Evolutionary conservation across 345 rosid genomes (phyloP).

Genomic region (Cardamine chenopodiifolia): DNA sequence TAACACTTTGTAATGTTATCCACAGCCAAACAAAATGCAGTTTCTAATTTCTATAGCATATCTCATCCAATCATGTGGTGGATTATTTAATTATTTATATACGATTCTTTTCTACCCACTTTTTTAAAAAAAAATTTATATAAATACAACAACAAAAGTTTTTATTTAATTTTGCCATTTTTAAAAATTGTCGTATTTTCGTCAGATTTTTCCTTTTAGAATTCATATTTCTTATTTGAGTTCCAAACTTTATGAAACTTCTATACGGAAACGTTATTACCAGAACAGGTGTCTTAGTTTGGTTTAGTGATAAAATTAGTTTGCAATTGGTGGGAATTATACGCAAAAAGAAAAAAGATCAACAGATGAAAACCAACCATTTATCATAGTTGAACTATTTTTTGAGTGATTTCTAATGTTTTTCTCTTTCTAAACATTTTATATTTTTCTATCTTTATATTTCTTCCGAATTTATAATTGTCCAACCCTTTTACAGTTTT

Average conservation of each 20-base stretch:
- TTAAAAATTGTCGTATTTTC: not conserved
- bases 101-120: not conserved
- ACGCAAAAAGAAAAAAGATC: too few relatives aligned
- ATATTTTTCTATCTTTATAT: too few relatives aligned
- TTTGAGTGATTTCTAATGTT: too few relatives aligned
- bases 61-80: not conserved
- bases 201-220: not conserved
- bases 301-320: too few relatives aligned
- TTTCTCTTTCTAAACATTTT: too few relatives aligned
- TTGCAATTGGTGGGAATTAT: too few relatives aligned
- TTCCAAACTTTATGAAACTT: not conserved
- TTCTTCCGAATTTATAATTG: too few relatives aligned
- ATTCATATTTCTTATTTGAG: not conserved
- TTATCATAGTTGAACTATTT: too few relatives aligned
- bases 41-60: not conserved
- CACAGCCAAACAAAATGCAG: not conserved
- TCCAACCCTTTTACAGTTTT: too few relatives aligned
- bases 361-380: too few relatives aligned
- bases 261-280: too few relatives aligned
- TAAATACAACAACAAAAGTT: not conserved
- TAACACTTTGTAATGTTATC: slow-evolving; percentile 6
- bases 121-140: not conserved
- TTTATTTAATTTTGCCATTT: not conserved
- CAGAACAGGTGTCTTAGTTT: not conserved
- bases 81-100: not conserved